Percentiles rank a stretch among this genome's conserved stretches.
Evolutionary conservation across 75 land plant species (phyloP).

Genomic region (Selaginella moellendorffii): DNA sequence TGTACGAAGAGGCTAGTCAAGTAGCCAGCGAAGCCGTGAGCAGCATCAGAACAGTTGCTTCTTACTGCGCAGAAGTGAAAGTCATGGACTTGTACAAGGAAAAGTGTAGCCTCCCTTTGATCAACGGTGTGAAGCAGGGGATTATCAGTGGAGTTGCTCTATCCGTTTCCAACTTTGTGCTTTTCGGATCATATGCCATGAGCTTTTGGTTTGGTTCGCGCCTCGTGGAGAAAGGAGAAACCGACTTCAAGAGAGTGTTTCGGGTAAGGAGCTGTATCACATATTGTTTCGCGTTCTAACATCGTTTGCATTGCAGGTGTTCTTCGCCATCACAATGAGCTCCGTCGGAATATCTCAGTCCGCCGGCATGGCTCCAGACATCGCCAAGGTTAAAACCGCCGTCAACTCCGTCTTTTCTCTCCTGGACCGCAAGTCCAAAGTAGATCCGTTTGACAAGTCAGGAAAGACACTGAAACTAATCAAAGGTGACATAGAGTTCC

Average conservation of each 20-base stretch:
- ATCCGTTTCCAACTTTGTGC: slow-evolving; percentile 39
- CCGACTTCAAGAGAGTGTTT: slow-evolving; percentile 49
- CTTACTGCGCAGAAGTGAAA: slow-evolving; percentile 71
- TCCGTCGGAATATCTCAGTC: background rate
- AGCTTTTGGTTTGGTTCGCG: slow-evolving; percentile 58
- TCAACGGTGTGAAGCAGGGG: slow-evolving; percentile 48
- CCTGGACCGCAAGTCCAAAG: slow-evolving; percentile 33
- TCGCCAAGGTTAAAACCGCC: slow-evolving; percentile 33
- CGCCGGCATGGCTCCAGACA: slow-evolving; percentile 21
- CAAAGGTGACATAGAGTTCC: slow-evolving; percentile 31
- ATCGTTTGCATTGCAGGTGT: background rate
- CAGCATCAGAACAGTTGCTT: slow-evolving; percentile 72
- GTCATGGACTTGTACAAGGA: slow-evolving; percentile 43
- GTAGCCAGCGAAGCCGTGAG: slow-evolving; percentile 73
- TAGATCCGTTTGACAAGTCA: background rate
- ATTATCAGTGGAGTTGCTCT: slow-evolving; percentile 45
- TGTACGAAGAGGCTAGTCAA: slow-evolving; percentile 88
- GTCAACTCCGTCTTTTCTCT: slow-evolving; percentile 33
- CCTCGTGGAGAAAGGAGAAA: slow-evolving; percentile 38
- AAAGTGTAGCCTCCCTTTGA: slow-evolving; percentile 43
- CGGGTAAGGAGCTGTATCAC: slow-evolving; percentile 24
- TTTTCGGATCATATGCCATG: slow-evolving; percentile 44
- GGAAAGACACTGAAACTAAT: background rate
- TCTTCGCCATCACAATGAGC: slow-evolving; percentile 5
- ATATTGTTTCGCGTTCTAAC: background rate